Evolutionary conservation across 2,329 filamentous ascomycete species (phyloP).

Genomic region (Elsinoe ampelina): DNA sequence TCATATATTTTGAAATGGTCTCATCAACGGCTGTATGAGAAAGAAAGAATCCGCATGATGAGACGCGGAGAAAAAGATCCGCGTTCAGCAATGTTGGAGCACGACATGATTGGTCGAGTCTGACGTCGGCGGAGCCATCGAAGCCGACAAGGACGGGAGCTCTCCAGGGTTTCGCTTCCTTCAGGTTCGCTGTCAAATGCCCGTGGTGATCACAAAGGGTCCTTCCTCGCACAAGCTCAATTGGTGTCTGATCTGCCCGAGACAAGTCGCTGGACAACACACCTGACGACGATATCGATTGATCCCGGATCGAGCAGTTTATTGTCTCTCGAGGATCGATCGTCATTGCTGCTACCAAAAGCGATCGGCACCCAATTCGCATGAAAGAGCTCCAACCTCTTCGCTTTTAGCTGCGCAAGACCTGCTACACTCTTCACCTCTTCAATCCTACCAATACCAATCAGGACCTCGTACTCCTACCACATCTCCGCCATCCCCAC

Average conservation of each 20-base stretch:
- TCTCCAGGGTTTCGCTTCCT: background rate
- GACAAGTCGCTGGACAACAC: background rate
- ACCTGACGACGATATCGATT: background rate
- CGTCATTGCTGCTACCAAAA: background rate
- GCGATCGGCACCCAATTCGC: background rate
- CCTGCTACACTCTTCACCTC: background rate
- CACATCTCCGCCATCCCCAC: background rate
- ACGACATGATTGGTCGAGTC: background rate
- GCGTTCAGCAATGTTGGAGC: background rate
- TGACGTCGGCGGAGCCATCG: slow-evolving; percentile 7
- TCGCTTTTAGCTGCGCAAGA: background rate
- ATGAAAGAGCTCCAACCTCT: background rate
- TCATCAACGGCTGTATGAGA: slow-evolving; percentile 11
- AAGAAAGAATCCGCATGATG: background rate
- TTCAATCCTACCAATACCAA: too few species aligned
- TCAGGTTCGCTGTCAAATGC: too few species aligned
- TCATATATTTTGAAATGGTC: slow-evolving; percentile 2
- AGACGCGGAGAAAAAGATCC: background rate
- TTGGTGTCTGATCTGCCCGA: background rate
- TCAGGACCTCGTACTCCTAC: background rate
- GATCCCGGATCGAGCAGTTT: background rate
- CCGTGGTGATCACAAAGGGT: background rate
- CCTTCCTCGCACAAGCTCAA: background rate
- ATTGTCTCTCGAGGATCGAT: background rate
- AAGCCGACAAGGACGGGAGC: background rate